Evolutionary conservation across 768 basidiomycete species (phyloP), one percentile per base, ranked within the genome.

Genomic region (Boletus subparvulus): DNA sequence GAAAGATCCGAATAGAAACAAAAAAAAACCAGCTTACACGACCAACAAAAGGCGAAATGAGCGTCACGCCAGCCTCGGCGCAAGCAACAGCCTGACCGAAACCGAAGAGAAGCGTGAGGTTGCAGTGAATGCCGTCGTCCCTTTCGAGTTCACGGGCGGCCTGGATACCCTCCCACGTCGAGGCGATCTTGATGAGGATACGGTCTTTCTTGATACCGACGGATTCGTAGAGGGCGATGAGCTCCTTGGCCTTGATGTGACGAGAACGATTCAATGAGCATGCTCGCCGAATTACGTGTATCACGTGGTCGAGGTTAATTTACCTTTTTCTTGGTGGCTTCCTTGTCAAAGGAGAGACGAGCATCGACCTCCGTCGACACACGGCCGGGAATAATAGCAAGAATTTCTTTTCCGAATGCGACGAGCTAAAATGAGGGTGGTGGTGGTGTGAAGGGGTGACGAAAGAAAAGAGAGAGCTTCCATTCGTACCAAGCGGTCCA

Each of bases 291-390:
- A 60, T 69, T 65, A 68, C 63, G 65, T 67, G 48, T 59, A 56
- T 58, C 16, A 21, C 36, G 10, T 45, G 56, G 56, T 69, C 61
- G 35, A 52, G 47, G 30, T 39, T 53, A 55, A 64, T 46, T 67
- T 65, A 83, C 88, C 86, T 95, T 96, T 60, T 83, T 83, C 76
- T 94, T 95, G 63, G 94, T 97, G 21, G 70, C 91, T 74, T 87
- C 86, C 76, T 92, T 98, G 78, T 98, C 91, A 75, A 97, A 98
- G 59, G 96, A 98, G 55, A 98, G 86, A 64, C 92, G 88, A 48
- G 97, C 97, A 73, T 99, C 97, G 64, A 99, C 95, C 75, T 99
- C 97, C 61, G 97, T 98, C 43, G 97, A 99, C 60, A 99, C 96
- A 73, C 97, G 91, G 57, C 97, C 97, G 53, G 97, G 97, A 68